Percentiles rank a stretch among this genome's conserved stretches.
Evolutionary conservation across 441 rosid genomes (phyloP).

Genomic region (Populus hybrid): DNA sequence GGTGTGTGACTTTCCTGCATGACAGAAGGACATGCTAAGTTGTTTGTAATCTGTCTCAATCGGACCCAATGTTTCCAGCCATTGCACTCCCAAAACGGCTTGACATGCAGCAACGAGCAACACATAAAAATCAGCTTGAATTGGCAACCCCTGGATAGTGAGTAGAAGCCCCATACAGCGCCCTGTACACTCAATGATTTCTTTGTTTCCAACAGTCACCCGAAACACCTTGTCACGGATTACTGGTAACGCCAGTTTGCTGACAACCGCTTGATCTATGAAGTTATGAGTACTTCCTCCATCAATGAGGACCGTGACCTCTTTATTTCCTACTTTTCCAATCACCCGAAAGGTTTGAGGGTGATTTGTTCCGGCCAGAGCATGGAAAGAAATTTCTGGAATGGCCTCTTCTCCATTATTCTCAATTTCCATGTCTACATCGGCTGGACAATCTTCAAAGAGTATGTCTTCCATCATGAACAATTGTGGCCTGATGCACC

Average conservation of each 20-base stretch:
- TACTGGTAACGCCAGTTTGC: no score
- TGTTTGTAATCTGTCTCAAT: background rate
- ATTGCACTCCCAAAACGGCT: background rate
- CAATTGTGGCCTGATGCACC: no score
- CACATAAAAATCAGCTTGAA: background rate
- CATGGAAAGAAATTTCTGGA: no score
- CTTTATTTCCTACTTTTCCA: background rate
- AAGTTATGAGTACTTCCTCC: no score
- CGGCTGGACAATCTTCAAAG: no score
- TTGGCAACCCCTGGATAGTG: background rate
- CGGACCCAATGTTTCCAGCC: background rate
- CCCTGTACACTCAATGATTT: background rate
- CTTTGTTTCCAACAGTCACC: background rate
- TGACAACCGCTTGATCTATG: no score
- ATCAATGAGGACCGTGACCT: background rate
- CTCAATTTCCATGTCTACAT: background rate
- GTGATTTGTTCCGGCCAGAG: rapidly evolving
- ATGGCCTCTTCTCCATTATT: rapidly evolving
- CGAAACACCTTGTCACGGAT: no score
- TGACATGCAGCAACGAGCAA: background rate
- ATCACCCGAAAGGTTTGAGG: background rate
- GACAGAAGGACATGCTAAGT: background rate
- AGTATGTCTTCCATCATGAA: no score
- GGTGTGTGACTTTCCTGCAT: no score
- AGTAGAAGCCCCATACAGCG: background rate